Conservation (phyloP, 2,329 filamentous ascomycete species). For the Proliferodiscus dingleyae region DNA sequence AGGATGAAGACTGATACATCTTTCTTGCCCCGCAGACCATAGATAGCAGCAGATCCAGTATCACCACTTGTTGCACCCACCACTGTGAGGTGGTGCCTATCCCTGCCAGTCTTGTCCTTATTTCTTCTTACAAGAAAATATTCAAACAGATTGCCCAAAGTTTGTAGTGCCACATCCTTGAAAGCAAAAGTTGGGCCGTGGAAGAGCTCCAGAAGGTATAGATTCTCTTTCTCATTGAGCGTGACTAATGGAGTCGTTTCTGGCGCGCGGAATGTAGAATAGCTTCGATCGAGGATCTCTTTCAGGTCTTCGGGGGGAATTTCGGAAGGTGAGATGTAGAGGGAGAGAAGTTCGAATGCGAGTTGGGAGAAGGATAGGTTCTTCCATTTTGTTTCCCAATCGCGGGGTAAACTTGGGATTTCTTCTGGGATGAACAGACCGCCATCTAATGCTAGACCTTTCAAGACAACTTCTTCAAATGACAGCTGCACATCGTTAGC, state of each 20-base stretch:
- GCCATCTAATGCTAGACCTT: constrained; percentile 80
- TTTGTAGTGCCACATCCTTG: constrained; percentile 91
- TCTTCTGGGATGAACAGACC: constrained; percentile 86
- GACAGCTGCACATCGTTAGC: constrained; percentile 57
- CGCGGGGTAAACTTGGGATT: constrained; percentile 59
- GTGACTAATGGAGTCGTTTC: constrained; percentile 76
- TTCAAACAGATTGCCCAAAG: constrained; percentile 93
- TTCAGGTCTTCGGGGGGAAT: constrained; percentile 77
- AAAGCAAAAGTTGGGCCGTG: constrained; percentile 94
- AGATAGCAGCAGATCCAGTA: constrained; percentile 93
- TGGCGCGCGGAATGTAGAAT: constrained; percentile 78
- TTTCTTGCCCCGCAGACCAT: constrained; percentile 90
- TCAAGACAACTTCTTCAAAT: constrained; percentile 87
- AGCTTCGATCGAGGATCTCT: constrained; percentile 77
- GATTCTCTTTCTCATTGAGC: constrained; percentile 64
- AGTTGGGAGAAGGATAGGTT: constrained; percentile 75
- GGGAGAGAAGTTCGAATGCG: constrained; percentile 76
- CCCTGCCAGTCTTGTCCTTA: constrained; percentile 56
- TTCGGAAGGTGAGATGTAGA: constrained; percentile 81
- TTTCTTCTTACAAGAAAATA: constrained; percentile 78
- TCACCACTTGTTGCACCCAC: constrained; percentile 84
- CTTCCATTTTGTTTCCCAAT: constrained; percentile 69
- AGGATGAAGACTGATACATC: constrained; percentile 96
- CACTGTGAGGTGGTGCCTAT: constrained; percentile 73
- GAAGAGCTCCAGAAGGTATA: constrained; percentile 90